These are phyloP conservation scores for Mortierella sp. DNA, from an alignment of 371 early-diverging fungal genomes.

Conservation along the genomic window DNA sequence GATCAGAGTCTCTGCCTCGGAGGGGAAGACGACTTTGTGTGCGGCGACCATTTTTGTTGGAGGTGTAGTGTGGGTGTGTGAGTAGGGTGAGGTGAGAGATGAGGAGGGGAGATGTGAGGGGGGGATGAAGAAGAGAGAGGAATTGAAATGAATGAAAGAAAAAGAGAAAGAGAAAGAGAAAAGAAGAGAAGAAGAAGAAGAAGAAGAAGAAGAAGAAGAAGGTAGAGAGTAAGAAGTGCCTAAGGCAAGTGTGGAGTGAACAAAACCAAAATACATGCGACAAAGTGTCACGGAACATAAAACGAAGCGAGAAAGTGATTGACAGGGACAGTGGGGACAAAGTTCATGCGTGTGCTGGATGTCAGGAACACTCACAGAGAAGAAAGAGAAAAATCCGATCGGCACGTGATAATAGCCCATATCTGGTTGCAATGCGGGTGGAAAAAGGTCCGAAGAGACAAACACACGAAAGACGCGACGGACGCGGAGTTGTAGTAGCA, in stretches of 20 bases:
- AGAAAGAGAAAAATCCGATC: not conserved
- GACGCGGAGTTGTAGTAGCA: too few species aligned
- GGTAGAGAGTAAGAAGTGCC: not conserved
- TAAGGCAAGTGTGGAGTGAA: not conserved
- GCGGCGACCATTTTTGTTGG: constrained; percentile 17
- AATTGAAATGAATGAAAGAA: not conserved
- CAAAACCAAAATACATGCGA: not conserved
- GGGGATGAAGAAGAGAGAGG: not conserved
- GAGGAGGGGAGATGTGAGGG: not conserved
- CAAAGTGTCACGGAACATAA: too few species aligned
- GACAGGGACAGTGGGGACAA: too few species aligned
- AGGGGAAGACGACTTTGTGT: constrained; percentile 16
- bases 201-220: not conserved
- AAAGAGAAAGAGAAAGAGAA: not conserved
- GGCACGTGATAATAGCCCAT: not conserved
- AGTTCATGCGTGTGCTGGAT: too few species aligned
- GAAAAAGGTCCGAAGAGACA: not conserved
- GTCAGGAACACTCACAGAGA: not conserved
- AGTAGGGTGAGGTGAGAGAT: not conserved
- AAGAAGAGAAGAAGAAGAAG: not conserved
- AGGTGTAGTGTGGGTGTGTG: not conserved
- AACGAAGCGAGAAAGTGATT: too few species aligned
- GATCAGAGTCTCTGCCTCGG: constrained; percentile 55
- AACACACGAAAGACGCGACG: too few species aligned
- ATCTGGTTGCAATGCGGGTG: not conserved